phyloP scores from a whole-genome alignment of 306 rosid species.

The Arachis hypogaea region DNA sequence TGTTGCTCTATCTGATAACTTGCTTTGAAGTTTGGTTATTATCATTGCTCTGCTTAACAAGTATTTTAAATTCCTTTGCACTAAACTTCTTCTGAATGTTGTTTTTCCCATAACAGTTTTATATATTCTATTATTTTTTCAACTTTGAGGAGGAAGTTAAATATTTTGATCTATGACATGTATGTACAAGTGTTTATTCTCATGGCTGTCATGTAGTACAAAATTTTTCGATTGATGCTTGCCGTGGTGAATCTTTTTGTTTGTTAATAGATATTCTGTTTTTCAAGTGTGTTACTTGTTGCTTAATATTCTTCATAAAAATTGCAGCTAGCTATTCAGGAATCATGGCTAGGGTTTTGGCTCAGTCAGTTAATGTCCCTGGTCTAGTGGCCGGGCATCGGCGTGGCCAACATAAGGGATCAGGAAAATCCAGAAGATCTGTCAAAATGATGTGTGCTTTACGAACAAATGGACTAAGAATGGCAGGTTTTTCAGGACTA shows the following conservation, averaged over 20 bases:
- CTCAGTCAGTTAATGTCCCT: constrained; percentile 81
- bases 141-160: constrained; percentile 1
- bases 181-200: constrained; percentile 2
- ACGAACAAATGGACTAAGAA: constrained; percentile 55
- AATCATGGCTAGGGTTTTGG: constrained; percentile 83
- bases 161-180: neutral
- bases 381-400: constrained; percentile 55
- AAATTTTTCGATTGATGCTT: constrained; percentile 8
- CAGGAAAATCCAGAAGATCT: constrained; percentile 57
- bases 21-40: neutral
- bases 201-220: constrained; percentile 8
- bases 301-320: constrained; percentile 23
- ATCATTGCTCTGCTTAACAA: neutral
- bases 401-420: constrained; percentile 58
- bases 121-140: neutral
- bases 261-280: neutral
- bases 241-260: neutral
- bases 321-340: constrained; percentile 43
- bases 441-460: constrained; percentile 60
- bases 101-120: neutral
- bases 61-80: neutral
- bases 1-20: constrained; percentile 6
- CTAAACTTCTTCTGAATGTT: neutral
- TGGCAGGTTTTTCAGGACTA: constrained; percentile 72
- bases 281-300: constrained; percentile 17